Evolutionary conservation across 306 rosid species (phyloP).

Genomic region (Fragaria iinumae): DNA sequence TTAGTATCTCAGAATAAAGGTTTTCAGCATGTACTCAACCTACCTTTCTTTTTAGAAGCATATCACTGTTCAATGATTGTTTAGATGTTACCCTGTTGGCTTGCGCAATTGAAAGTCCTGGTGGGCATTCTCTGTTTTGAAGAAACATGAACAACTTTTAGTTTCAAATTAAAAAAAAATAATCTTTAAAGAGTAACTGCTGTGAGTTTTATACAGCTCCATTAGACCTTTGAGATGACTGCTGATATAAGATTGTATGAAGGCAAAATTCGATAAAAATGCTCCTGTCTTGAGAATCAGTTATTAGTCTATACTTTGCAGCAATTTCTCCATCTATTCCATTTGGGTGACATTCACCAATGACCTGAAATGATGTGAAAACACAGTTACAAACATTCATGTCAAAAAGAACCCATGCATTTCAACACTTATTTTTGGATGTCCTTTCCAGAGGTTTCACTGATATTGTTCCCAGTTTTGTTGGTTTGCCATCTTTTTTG

Average conservation of each 20-base stretch:
- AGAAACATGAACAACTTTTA: slow-evolving; percentile 24
- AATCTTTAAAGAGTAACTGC: slow-evolving; percentile 19
- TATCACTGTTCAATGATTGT: slow-evolving; percentile 55
- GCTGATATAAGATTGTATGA: slow-evolving; percentile 83
- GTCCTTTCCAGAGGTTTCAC: not conserved
- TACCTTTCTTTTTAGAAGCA: slow-evolving; percentile 69
- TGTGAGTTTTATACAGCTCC: slow-evolving; percentile 7
- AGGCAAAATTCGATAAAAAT: slow-evolving; percentile 81
- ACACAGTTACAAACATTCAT: slow-evolving; percentile 23
- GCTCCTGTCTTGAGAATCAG: slow-evolving; percentile 51
- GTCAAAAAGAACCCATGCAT: slow-evolving; percentile 19
- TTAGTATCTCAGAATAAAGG: not conserved
- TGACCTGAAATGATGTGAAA: slow-evolving; percentile 59
- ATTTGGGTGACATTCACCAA: slow-evolving; percentile 75
- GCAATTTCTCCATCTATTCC: slow-evolving; percentile 61
- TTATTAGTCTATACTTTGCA: slow-evolving; percentile 58
- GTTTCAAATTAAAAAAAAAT: slow-evolving; percentile 2
- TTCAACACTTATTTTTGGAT: not conserved
- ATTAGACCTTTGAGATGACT: slow-evolving; percentile 64
- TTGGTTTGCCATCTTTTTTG: not conserved
- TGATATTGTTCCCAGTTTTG: not conserved
- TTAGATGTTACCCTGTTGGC: slow-evolving; percentile 71
- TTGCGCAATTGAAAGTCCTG: slow-evolving; percentile 85
- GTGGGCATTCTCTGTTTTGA: slow-evolving; percentile 60
- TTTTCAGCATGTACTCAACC: slow-evolving; percentile 22